Evolutionary conservation across 2,329 filamentous ascomycete species (phyloP), one percentile per base, ranked within the genome.

Genomic region (Cladosporium velox): DNA sequence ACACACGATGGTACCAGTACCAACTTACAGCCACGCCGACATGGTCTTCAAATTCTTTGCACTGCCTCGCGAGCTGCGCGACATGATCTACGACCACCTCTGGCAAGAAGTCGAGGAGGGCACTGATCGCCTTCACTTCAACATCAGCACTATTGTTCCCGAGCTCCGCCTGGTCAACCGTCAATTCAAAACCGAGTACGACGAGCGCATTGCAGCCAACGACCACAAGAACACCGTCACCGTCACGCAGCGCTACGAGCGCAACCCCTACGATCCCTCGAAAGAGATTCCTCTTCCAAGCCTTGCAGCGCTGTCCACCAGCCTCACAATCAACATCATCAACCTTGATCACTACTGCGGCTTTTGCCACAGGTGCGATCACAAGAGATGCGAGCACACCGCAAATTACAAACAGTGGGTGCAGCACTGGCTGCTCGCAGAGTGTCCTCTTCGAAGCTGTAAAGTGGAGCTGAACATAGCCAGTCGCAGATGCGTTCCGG

Each of bases 11-110:
- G 35, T 41, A 41, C 15, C 35, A 41, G 35, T 41, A 18, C 35
- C 35, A 41, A 41, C 35, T 41, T 18, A 1, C 14, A 18, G 15
- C 35, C 14, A 41, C 5, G 35, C 35, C 24, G 5, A 52, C 3
- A 26, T 15, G 18, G 12, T 30, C 26, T 52, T 52, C 49, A 4
- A 32, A 11, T 67, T 65, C 57, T 70, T 66, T 64, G 30, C 24
- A 28, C 54, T 67, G 5, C 59, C 66, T 11, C 59, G 59, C 34
- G 66, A 70, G 35, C 61, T 70, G 12, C 65, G 67, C 59, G 66
- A 69, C 49, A 44, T 65, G 21, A 68, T 68, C 66, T 68, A 63
- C 57, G 54, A 47, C 28, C 24, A 54, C 28, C n/a, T 61, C 38
- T 38, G 24, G 15, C 41, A 32, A 32, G 59, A 61, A 14, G 26